Base-by-base conservation (phyloP, 1,139 yeast genomes). In the Yamadazyma blattariae region DNA sequence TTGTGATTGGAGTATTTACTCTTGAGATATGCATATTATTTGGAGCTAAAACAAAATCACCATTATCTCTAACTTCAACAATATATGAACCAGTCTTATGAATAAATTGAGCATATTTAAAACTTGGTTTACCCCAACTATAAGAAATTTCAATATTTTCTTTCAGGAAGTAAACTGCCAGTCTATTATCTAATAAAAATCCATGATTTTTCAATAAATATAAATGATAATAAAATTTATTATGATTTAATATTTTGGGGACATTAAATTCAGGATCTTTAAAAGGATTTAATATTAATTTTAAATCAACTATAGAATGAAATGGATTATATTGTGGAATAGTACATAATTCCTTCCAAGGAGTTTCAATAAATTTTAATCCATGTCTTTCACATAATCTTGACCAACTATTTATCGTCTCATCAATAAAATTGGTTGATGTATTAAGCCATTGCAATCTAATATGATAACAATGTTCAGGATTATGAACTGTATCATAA, bases 361-460 rank as follows among this genome's bases (percentile, higher is more conserved):
- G 97, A 0, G 92, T 81, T 52, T 92, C 97, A n/a, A 88, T 95
- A 35, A 94, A 64, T 39, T 77, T 78, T 45, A 90, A 67, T 0
- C 97, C 98, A 54, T 87, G 89, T 35, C 94, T 61, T 42, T 87
- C 95, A 49, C 96, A 88, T 29, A 82, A 66, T 39, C 96, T 71
- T 0, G 89, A 77, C 85, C 97, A 83, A 34, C 77, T 77, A 27
- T 74, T 81, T 21, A 94, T 74, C n/a, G 88, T 70, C 48, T 92
- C 97, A 47, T 94, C 98, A 38, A 94, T 82, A 33, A 92, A 72
- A 51, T 83, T 85, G 1, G 95, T 85, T 0, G 97, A 88, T 0
- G 96, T 82, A 41, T 86, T 87, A 25, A 92, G 64, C 98, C 99
- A 94, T 57, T 92, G 97, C 20, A 92, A 61, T 35, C 96, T 69